Evolutionary conservation across 352 stramenopile species (phyloP), one percentile per base, ranked within the genome.

Genomic region (Globisporangium rhizosaccharum): DNA sequence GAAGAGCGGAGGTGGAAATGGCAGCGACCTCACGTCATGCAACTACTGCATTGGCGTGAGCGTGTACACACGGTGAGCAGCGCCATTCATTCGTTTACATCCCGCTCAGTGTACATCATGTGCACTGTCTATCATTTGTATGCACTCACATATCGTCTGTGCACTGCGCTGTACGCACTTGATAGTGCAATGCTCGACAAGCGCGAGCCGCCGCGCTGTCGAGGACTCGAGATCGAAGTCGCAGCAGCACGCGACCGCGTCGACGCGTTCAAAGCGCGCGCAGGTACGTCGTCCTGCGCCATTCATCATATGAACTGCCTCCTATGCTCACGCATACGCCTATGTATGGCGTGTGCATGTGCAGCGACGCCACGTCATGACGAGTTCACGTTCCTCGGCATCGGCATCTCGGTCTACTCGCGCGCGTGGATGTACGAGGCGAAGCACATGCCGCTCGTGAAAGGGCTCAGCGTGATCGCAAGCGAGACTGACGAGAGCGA

Each of bases 351-450:
- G 30, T 54, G 28, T 18, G 23, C 23, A 10, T 42, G 44, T 25
- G 23, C 46, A 89, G 76, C 63, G n/a, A 57, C 63, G 33, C 70
- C 68, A n/a, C 66, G 74, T 9, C 59, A 65, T 18, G 72, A 90
- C 11, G 67, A 81, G 39, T 90, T 90, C 36, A 80, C 65, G 28
- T 76, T 82, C 23, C 74, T 87, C 33, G 76, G 77, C 36, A 41
- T 90, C n/a, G 80, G 80, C 8, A 25, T 88, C 28, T 82, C 80
- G 2, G 37, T 80, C n/a, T 90, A 90, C 62, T 82, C 77, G 17
- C 67, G 64, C 6, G 67, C 75, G 46, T 85, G 80, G 69, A 79
- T 87, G 68, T 67, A 78, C 25, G 73, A 82, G 23, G 75, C 72
- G 42, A 75, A 76, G 47, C 70, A 78, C 47, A 53, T 90, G 68